Base-by-base conservation (phyloP, 345 rosid species). In the Linum lewisii region DNA sequence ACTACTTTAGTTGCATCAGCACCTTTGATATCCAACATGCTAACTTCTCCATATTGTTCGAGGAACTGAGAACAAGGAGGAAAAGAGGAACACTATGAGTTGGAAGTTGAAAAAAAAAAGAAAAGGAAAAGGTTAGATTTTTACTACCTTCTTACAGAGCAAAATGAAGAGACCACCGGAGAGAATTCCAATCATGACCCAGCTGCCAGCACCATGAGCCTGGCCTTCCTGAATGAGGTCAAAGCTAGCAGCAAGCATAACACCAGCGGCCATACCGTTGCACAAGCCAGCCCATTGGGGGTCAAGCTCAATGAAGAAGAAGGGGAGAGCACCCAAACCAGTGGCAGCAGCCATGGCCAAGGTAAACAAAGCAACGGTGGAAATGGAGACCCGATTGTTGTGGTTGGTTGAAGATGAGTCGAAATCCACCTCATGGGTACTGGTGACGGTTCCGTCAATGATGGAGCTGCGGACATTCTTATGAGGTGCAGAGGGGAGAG, bases 211-310 rank as follows among this genome's bases (percentile, higher is more conserved):
- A 62, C 90, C 96, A 68, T 90, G 93, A 36, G 71, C 82, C 69
- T 87, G 95, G 29, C 99, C 99, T 66, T 94, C 99, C 80, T 86
- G 92, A 22, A 94, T 71, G 64, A 94, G 96, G 73, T 94, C 99
- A 66, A 94, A 94, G 76, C 99, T 94, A 51, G 99, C 99, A 15
- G 97, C 99, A 82, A 94, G 74, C 99, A 94, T 94, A 64, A 94
- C 99, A 70, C 96, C 99, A 70, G 96, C 90, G 13, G 99, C 99
- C 99, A 90, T 90, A 72, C 99, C 99, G 76, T 86, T 86, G 86
- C 99, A 94, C 67, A 94, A 68, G 26, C 99, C 97, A 73, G 90
- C 97, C 99, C 99, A 90, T 15, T 86, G 90, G 63, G 86, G 89
- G 71, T 83, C 97, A 42, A 94, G 87, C 77, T 94, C 97, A 54